A percentile compares a stretch with the other conserved stretches of the same genome.
phyloP scores from a whole-genome alignment of 495 filamentous ascomycete species.

The Sporormia fimetaria region DNA sequence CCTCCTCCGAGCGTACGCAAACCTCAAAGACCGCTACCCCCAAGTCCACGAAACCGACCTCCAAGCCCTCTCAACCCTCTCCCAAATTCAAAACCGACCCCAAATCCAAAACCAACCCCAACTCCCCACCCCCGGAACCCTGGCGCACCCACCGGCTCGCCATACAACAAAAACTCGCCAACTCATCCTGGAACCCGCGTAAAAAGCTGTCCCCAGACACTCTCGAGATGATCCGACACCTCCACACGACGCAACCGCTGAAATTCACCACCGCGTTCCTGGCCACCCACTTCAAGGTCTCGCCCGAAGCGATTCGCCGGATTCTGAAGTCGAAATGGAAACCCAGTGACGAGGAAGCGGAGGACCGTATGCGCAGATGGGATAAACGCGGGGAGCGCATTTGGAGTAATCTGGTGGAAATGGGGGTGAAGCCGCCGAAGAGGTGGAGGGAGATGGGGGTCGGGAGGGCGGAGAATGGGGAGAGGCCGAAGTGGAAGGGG shows the following conservation, averaged over 20 bases:
- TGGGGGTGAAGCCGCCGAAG: constrained; percentile 54
- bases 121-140: constrained; percentile 31
- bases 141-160: constrained; percentile 67
- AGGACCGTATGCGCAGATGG: constrained; percentile 59
- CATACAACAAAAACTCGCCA: constrained; percentile 59
- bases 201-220: constrained; percentile 89
- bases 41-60: no score
- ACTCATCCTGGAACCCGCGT: constrained; percentile 59
- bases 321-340: constrained; percentile 80
- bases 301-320: constrained; percentile 72
- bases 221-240: constrained; percentile 68
- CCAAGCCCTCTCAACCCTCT: no score
- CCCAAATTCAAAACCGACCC: no score
- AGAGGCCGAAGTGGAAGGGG: constrained; percentile 25
- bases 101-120: no score
- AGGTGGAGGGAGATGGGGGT: constrained; percentile 61
- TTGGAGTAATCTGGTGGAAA: constrained; percentile 61
- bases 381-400: constrained; percentile 63
- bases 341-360: constrained; percentile 49
- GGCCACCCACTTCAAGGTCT: constrained; percentile 68
- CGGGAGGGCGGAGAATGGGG: constrained; percentile 28
- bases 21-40: no score
- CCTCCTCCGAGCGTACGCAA: no score
- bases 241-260: constrained; percentile 63
- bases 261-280: constrained; percentile 64